Evolutionary conservation across 306 rosid species (phyloP).

Genomic region (Prunus salicina): DNA sequence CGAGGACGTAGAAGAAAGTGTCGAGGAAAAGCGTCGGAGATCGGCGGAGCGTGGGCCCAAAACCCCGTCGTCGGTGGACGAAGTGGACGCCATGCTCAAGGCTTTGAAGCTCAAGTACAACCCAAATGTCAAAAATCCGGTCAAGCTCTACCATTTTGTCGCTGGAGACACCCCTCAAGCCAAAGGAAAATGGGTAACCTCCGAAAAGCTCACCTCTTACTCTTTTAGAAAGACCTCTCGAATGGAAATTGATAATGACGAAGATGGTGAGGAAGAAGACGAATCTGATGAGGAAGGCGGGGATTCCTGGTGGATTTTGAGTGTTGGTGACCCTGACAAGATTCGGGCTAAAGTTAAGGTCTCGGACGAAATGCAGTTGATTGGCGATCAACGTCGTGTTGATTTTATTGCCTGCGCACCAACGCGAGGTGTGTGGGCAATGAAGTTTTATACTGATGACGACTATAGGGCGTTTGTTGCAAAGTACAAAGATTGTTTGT

Average conservation of each 20-base stretch:
- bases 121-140: slow-evolving; percentile 54
- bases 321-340: slow-evolving; percentile 46
- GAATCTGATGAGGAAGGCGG: slow-evolving; percentile 38
- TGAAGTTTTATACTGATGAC: slow-evolving; percentile 66
- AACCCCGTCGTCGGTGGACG: slow-evolving; percentile 68
- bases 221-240: slow-evolving; percentile 46
- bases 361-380: slow-evolving; percentile 56
- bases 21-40: slow-evolving; percentile 21
- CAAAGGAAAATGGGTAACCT: slow-evolving; percentile 63
- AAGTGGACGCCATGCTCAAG: slow-evolving; percentile 78
- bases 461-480: slow-evolving; percentile 51
- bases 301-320: slow-evolving; percentile 62
- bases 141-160: slow-evolving; percentile 74
- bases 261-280: slow-evolving; percentile 38
- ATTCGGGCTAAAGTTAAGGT: slow-evolving; percentile 46
- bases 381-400: slow-evolving; percentile 66
- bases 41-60: slow-evolving; percentile 48
- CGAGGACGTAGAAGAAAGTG: slow-evolving; percentile 52
- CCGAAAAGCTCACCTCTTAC: slow-evolving; percentile 66
- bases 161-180: slow-evolving; percentile 83
- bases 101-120: slow-evolving; percentile 77
- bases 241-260: slow-evolving; percentile 20
- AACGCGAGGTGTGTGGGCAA: slow-evolving; percentile 77
- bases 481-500: slow-evolving; percentile 58
- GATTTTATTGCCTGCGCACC: slow-evolving; percentile 57